Conservation (phyloP, 257 asterid genomes). For the Fraxinus cuspidata region DNA sequence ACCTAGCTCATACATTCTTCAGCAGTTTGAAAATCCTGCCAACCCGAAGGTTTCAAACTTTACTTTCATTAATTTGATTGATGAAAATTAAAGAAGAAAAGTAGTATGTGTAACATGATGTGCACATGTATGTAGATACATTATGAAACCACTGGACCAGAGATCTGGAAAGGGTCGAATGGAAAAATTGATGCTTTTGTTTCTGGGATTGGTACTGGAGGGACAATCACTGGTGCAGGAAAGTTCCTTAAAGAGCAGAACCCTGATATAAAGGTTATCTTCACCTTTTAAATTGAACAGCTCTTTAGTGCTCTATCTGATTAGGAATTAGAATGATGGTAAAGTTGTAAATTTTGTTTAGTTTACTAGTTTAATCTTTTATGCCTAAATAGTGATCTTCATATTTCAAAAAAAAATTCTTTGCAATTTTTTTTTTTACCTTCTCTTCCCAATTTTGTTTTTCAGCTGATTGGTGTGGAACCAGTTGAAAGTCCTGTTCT, state of each 20-base stretch:
- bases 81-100: background rate
- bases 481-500: constrained; percentile 47
- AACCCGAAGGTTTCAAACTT: constrained; percentile 42
- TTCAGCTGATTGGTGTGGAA: constrained; percentile 45
- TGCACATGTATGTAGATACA: constrained; percentile 47
- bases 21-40: constrained; percentile 52
- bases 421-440: background rate
- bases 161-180: constrained; percentile 65
- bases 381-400: background rate
- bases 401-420: background rate
- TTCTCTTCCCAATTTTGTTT: constrained; percentile 1
- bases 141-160: constrained; percentile 93
- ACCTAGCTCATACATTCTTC: constrained; percentile 53
- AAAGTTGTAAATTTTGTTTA: background rate
- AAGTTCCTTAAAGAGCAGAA: constrained; percentile 71
- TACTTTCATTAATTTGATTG: background rate
- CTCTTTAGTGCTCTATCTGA: background rate
- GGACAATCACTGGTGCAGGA: constrained; percentile 74
- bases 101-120: background rate
- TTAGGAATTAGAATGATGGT: background rate
- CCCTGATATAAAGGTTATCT: constrained; percentile 57
- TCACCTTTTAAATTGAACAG: background rate
- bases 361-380: background rate
- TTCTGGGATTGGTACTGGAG: constrained; percentile 83
- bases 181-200: constrained; percentile 66